These are phyloP conservation scores for Lactarius hatsudake DNA, from an alignment of 768 basidiomycete species.

Conservation along the genomic window DNA sequence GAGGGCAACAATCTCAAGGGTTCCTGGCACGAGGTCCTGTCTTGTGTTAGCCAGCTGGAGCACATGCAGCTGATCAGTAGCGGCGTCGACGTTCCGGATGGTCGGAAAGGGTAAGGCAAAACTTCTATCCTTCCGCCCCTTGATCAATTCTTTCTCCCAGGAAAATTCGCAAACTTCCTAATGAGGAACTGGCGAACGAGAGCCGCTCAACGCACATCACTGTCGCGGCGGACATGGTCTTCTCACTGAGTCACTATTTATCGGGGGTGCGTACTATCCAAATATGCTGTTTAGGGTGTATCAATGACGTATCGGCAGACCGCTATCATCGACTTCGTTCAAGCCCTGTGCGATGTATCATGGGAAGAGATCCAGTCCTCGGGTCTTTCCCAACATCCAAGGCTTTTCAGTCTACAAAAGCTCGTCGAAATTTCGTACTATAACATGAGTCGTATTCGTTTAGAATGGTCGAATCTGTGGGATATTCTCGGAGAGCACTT, in stretches of 20 bases:
- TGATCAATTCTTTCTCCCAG: slow-evolving; percentile 30
- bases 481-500: slow-evolving; percentile 98
- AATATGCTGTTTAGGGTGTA: background rate
- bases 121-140: background rate
- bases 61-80: slow-evolving; percentile 97
- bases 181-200: slow-evolving; percentile 95
- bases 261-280: slow-evolving; percentile 70
- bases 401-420: slow-evolving; percentile 96
- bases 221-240: slow-evolving; percentile 98
- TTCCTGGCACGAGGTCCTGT: slow-evolving; percentile 94
- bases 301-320: slow-evolving; percentile 47
- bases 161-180: slow-evolving; percentile 59
- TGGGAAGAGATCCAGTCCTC: slow-evolving; percentile 99
- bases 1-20: slow-evolving; percentile 96
- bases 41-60: slow-evolving; percentile 97
- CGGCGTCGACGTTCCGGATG: slow-evolving; percentile 82
- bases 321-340: slow-evolving; percentile 97
- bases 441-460: slow-evolving; percentile 96
- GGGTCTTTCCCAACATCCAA: slow-evolving; percentile 87
- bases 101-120: slow-evolving; percentile 70
- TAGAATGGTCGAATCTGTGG: slow-evolving; percentile 99
- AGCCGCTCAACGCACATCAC: slow-evolving; percentile 97
- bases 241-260: slow-evolving; percentile 90
- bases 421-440: slow-evolving; percentile 99
- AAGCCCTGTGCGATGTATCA: slow-evolving; percentile 92